These are phyloP conservation scores for Xylaria grammica DNA, from an alignment of 495 filamentous ascomycete species.

Conservation along the genomic window DNA sequence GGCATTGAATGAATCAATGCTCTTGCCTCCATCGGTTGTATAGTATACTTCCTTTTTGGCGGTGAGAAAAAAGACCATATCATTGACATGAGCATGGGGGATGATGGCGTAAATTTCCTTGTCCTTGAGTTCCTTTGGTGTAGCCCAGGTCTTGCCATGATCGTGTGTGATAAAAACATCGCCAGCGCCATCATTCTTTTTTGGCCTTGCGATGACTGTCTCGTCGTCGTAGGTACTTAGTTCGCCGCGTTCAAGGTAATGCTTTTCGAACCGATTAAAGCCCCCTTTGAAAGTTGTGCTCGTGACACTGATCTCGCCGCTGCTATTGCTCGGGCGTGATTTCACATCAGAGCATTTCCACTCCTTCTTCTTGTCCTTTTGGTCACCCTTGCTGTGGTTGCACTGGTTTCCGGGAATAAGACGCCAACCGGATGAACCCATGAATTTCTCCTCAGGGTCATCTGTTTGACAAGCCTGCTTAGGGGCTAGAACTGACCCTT, in stretches of 20 bases:
- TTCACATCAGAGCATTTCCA: conserved; percentile 56
- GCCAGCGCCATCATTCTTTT: conserved; percentile 41
- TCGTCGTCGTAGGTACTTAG: conserved; percentile 70
- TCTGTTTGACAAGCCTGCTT: conserved; percentile 69
- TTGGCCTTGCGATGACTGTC: conserved; percentile 81
- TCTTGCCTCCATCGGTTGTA: conserved; percentile 73
- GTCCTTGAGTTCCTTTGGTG: conserved; percentile 59
- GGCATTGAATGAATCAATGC: conserved; percentile 70
- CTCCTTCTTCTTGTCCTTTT: conserved; percentile 66
- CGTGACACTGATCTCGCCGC: conserved; percentile 64
- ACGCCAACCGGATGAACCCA: conserved; percentile 85
- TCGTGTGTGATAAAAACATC: conserved; percentile 75
- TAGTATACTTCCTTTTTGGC: conserved; percentile 70
- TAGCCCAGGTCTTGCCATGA: conserved; percentile 82
- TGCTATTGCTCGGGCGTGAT: conserved; percentile 49
- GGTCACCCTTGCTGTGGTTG: conserved; percentile 58
- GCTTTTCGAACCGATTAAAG: conserved; percentile 64
- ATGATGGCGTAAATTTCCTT: conserved; percentile 70
- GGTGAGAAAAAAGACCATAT: conserved; percentile 85
- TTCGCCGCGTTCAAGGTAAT: conserved; percentile 81
- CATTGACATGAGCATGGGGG: conserved; percentile 77
- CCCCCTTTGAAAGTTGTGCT: conserved; percentile 63
- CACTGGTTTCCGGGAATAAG: conserved; percentile 92
- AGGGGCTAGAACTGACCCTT: conserved; percentile 57
- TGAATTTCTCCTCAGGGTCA: conserved; percentile 68